These are phyloP conservation scores for Aspergillus tubingensis DNA, from an alignment of 2,329 filamentous ascomycete genomes.

Conservation along the genomic window DNA sequence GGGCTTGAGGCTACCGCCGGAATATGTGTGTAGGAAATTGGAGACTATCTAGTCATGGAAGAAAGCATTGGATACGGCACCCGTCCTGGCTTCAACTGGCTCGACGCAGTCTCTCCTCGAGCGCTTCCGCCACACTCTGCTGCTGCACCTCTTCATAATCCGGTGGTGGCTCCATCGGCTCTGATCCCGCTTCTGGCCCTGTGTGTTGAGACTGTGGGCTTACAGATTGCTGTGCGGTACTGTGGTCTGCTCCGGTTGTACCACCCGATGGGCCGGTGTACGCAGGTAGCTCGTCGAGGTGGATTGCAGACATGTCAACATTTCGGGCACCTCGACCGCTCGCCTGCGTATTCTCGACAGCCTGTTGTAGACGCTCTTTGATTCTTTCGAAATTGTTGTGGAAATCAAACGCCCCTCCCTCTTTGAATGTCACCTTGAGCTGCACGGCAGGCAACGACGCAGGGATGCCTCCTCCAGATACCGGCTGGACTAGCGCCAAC, in stretches of 20 bases:
- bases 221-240: conserved; percentile 11
- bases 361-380: conserved; percentile 80
- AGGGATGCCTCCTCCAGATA: conserved; percentile 80
- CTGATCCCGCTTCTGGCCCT: conserved; percentile 36
- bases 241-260: conserved; percentile 8
- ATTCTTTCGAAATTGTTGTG: conserved; percentile 79
- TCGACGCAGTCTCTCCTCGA: conserved; percentile 59
- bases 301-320: conserved; percentile 65
- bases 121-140: conserved; percentile 71
- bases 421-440: conserved; percentile 85
- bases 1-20: not conserved
- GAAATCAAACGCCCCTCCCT: conserved; percentile 93
- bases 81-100: conserved; percentile 24
- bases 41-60: not conserved
- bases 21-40: not conserved
- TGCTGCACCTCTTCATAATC: conserved; percentile 91
- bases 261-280: conserved; percentile 67
- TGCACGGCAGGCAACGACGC: conserved; percentile 71
- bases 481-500: conserved; percentile 77
- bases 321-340: conserved; percentile 46
- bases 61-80: not conserved
- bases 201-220: conserved; percentile 24
- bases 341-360: conserved; percentile 59
- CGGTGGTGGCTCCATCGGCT: conserved; percentile 74
- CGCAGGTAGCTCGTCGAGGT: conserved; percentile 83